A percentile compares a stretch with the other conserved stretches of the same genome.
Conservation (phyloP, 2,329 filamentous ascomycete species). For the Aplosporella prunicola region DNA sequence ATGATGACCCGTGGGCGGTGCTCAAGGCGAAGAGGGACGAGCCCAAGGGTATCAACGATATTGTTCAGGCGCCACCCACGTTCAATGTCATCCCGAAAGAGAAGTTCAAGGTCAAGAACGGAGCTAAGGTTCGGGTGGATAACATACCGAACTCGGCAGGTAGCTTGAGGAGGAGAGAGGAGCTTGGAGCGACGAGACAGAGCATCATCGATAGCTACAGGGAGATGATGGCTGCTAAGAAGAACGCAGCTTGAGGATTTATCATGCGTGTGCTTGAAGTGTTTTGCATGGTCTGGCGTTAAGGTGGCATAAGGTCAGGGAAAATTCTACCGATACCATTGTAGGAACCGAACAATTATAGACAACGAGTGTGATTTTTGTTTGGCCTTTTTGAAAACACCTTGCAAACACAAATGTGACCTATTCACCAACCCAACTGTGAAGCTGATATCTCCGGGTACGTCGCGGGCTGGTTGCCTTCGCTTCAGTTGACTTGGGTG, state of each 20-base stretch:
- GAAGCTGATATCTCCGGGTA: too few species aligned
- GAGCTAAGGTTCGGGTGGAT: slow-evolving; percentile 56
- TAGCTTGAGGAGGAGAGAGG: slow-evolving; percentile 62
- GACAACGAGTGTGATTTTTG: too few species aligned
- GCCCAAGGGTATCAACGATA: slow-evolving; percentile 40
- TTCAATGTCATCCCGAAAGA: slow-evolving; percentile 54
- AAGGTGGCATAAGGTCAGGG: too few species aligned
- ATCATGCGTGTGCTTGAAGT: not conserved
- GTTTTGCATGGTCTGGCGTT: not conserved
- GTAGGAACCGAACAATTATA: too few species aligned
- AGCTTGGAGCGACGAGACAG: slow-evolving; percentile 58
- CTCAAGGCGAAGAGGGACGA: slow-evolving; percentile 49
- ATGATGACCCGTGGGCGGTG: slow-evolving; percentile 69
- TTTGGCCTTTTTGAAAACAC: too few species aligned
- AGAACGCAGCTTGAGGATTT: slow-evolving; percentile 1
- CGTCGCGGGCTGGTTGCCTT: too few species aligned
- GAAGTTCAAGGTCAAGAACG: slow-evolving; percentile 55
- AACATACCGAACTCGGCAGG: slow-evolving; percentile 61
- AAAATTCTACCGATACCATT: too few species aligned
- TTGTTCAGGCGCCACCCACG: slow-evolving; percentile 67
- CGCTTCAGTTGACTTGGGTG: too few species aligned
- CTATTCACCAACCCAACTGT: too few species aligned
- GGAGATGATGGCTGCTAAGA: slow-evolving; percentile 9
- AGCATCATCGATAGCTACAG: slow-evolving; percentile 68
- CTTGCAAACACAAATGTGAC: too few species aligned